Conservation (phyloP, 257 asterid species). For the Ilex aquifolium region DNA sequence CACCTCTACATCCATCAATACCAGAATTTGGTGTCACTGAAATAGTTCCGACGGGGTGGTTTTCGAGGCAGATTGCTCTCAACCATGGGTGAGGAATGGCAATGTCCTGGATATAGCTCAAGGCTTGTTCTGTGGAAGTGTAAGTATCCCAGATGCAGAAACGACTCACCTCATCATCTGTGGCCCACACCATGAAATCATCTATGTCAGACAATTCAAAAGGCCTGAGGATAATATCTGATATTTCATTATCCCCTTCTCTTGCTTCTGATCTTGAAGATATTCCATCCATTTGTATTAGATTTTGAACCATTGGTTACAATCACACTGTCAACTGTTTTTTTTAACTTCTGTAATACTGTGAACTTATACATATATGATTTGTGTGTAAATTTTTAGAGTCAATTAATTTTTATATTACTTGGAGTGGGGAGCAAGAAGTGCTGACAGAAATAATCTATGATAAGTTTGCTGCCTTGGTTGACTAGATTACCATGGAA, state of each 20-base stretch:
- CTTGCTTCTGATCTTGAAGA: background rate
- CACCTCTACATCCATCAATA: conserved; percentile 27
- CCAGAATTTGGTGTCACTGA: conserved; percentile 43
- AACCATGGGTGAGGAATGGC: conserved; percentile 20
- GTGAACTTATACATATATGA: no score
- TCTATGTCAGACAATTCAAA: background rate
- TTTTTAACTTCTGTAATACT: no score
- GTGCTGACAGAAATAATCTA: no score
- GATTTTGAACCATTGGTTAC: no score
- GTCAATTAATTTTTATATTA: no score
- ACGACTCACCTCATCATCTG: background rate
- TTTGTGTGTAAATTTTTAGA: no score
- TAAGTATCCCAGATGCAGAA: background rate
- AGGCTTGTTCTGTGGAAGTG: background rate
- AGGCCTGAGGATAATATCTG: background rate
- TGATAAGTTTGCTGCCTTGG: no score
- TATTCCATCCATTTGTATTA: background rate
- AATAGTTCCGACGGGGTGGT: conserved; percentile 40
- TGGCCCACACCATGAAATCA: background rate
- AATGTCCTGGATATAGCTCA: background rate
- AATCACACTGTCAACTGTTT: no score
- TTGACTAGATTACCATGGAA: no score
- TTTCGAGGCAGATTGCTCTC: conserved; percentile 31
- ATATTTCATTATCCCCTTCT: background rate
- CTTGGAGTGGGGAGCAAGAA: no score